These are phyloP conservation scores for Aphanomyces astaci DNA, from an alignment of 352 stramenopile species.

Conservation along the genomic window DNA sequence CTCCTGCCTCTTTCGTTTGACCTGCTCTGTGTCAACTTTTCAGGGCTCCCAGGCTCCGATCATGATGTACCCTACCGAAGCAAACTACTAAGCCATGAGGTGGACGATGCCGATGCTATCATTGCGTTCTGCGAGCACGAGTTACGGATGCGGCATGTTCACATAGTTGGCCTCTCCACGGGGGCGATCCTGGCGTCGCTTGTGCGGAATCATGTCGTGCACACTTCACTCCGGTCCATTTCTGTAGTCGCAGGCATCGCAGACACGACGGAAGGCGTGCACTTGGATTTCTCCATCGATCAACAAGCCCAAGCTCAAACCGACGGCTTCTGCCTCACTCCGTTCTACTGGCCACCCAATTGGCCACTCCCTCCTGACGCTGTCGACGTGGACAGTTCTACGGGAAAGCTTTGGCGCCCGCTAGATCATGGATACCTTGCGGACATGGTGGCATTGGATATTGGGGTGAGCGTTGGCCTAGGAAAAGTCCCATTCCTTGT, in stretches of 20 bases:
- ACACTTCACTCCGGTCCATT: slow-evolving; percentile 25
- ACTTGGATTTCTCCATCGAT: slow-evolving; percentile 45
- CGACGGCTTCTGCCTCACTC: slow-evolving; percentile 51
- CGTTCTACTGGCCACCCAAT: slow-evolving; percentile 52
- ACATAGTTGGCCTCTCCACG: slow-evolving; percentile 62
- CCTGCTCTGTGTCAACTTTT: slow-evolving; percentile 65
- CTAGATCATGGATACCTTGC: slow-evolving; percentile 44
- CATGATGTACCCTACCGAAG: slow-evolving; percentile 34
- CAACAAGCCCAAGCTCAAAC: slow-evolving; percentile 39
- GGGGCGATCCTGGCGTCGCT: slow-evolving; percentile 59
- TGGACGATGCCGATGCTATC: slow-evolving; percentile 36
- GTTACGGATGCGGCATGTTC: slow-evolving; percentile 28
- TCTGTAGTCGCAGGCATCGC: slow-evolving; percentile 50
- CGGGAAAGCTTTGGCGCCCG: slow-evolving; percentile 45
- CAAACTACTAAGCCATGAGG: slow-evolving; percentile 52
- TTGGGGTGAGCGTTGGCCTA: slow-evolving; percentile 30
- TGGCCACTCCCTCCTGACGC: slow-evolving; percentile 19
- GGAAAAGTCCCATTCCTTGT: slow-evolving; percentile 36
- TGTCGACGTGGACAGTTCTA: neutral
- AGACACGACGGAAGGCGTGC: slow-evolving; percentile 39
- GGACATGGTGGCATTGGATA: slow-evolving; percentile 42
- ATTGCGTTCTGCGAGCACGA: slow-evolving; percentile 39
- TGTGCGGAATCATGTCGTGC: slow-evolving; percentile 28
- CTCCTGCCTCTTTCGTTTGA: slow-evolving; percentile 26
- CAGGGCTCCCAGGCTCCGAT: slow-evolving; percentile 55